These are phyloP conservation scores for Kwoniella mangroviensis DNA, from an alignment of 768 basidiomycete species.

Conservation along the genomic window DNA sequence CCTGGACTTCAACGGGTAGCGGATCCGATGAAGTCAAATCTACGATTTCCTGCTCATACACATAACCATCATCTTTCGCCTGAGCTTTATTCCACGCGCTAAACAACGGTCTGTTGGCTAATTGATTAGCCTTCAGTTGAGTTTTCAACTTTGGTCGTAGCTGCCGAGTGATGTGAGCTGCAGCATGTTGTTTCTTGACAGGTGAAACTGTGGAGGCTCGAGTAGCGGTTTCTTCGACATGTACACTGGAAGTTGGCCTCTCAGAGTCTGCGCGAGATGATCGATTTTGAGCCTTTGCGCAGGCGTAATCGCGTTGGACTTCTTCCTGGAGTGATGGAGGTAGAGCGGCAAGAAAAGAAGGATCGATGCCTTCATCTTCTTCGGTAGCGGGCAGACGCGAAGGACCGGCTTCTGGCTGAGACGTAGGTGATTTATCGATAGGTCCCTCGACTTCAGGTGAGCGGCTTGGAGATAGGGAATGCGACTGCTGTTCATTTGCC, in stretches of 20 bases:
- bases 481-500: not conserved
- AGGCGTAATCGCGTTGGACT: slow-evolving; percentile 36
- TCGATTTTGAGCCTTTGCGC: not conserved
- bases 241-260: slow-evolving; percentile 5
- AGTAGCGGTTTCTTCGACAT: not conserved
- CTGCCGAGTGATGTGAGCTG: slow-evolving; percentile 47
- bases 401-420: slow-evolving; percentile 30
- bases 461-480: not conserved
- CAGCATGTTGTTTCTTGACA: slow-evolving; percentile 32
- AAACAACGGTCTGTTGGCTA: slow-evolving; percentile 45
- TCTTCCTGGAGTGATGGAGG: slow-evolving; percentile 45
- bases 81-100: slow-evolving; percentile 39
- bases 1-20: slow-evolving; percentile 8
- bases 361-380: slow-evolving; percentile 51
- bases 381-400: slow-evolving; percentile 6
- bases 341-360: slow-evolving; percentile 48
- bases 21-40: slow-evolving; percentile 31
- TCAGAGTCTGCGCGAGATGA: slow-evolving; percentile 19
- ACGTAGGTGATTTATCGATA: not conserved
- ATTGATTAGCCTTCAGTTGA: slow-evolving; percentile 35
- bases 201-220: slow-evolving; percentile 30
- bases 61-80: slow-evolving; percentile 6
- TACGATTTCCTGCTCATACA: slow-evolving; percentile 20
- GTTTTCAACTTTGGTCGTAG: slow-evolving; percentile 48
- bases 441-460: not conserved